Evolutionary conservation across 1,139 yeast species (phyloP), one percentile per base, ranked within the genome.

Genomic region (Yamadazyma atlantica): DNA sequence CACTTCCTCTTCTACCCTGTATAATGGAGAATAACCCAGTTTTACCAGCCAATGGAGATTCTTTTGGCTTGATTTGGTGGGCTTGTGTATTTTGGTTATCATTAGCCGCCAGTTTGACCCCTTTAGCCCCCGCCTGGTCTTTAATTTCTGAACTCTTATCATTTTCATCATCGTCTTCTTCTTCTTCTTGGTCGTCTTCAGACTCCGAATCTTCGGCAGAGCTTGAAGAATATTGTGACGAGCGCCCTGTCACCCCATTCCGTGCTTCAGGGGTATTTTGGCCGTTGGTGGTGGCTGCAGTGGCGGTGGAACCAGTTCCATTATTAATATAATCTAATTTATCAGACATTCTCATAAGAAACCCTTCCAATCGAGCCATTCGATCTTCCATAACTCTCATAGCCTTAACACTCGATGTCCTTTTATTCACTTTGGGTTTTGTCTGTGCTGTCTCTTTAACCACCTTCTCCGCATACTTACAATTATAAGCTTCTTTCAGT

Each of bases 381-480:
- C 66, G 35, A 6, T 46, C 29, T 37, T 61, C 62, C 46, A 62
- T 46, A 15, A 39, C 17, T 12, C 50, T 46, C 26, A 60, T 39
- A 9, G 51, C 41, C 30, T 49, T 43, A 2, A 35, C 23, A 19
- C 36, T 46, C 7, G 41, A 26, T 7, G 35, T 32, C 18, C 34
- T 44, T 19, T 44, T 50, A 5, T 29, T 25, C 3, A 34, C 21
- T 22, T 36, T 38, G 1, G 34, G 33, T 36, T 47, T 53, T 5
- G 34, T 30, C 17, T 13, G 25, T 16, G 35, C 30, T 19, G 44
- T 49, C 37, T 52, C 55, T 28, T 45, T 45, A 3, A 41, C 40
- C 2, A 54, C 54, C 24, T 59, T 48, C 32, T 62, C 64, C 16
- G 54, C 55, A 38, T 64, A 66, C 30, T 50, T 53, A 44, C 73